A percentile compares a stretch with the other conserved stretches of the same genome.
Conservation (phyloP, 169 alveolate genomes). For the Babesia ovis region DNA sequence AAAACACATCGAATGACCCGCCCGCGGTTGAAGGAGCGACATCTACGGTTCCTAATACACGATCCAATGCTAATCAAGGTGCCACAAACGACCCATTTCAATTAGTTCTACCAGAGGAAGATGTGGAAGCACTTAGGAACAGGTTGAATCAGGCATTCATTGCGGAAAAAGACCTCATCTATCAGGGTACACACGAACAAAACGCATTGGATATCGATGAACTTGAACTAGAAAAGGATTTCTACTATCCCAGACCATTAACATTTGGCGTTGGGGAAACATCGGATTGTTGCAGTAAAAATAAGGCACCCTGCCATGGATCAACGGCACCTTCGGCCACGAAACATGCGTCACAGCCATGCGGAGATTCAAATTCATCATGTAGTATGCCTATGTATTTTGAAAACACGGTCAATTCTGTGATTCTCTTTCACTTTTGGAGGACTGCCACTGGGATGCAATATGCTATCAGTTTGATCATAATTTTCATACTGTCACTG, state of each 20-base stretch:
- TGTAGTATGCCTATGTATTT: conserved; percentile 31
- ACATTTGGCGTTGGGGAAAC: background rate
- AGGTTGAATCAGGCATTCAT: background rate
- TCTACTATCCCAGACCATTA: no score
- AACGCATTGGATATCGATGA: background rate
- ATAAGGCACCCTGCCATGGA: background rate
- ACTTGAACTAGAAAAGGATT: background rate
- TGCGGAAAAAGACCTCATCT: background rate
- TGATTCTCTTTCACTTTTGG: conserved; percentile 21
- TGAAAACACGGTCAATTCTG: conserved; percentile 5
- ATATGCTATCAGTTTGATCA: background rate
- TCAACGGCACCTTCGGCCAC: background rate
- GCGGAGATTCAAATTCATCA: background rate
- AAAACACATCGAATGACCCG: background rate
- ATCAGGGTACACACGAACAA: background rate
- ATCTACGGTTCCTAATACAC: no score
- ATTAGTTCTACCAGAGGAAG: background rate
- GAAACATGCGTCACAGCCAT: background rate
- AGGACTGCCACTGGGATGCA: conserved; percentile 1
- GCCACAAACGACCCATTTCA: background rate
- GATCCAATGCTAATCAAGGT: background rate
- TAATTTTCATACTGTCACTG: conserved; percentile 18
- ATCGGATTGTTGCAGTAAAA: no score
- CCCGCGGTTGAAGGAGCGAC: no score
- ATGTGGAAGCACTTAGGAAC: background rate